Evolutionary conservation across 257 asterid species (phyloP), one percentile per base, ranked within the genome.

Genomic region (Penstemon newberryi): DNA sequence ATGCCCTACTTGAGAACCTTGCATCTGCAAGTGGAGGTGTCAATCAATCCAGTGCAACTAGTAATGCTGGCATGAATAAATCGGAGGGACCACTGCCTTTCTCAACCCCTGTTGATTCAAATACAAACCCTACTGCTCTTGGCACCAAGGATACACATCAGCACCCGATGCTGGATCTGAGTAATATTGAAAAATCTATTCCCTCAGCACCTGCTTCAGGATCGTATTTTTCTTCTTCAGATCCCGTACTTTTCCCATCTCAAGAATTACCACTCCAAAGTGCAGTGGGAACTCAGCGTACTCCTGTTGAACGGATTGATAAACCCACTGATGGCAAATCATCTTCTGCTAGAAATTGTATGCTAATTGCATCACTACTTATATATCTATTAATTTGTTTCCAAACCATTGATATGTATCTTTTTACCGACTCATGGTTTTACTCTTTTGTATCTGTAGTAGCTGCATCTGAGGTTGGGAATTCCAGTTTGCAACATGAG

Each of bases 391-490:
- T 50, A 51, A 46, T 56, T 53, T 44, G 62, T 19, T 42, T 68
- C 59, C 13, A 46, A 55, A 36, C 38, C 52, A 44, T 55, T 69
- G 53, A 61, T 49, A 46, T 67, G 51, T 64, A 60, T 67, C 58
- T 70, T 40, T 12, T 39, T 61, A 13, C 59, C 47, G 53, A 15
- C 77, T 78, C 53, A 70, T 55, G 43, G n/a, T 8, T 69, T 57
- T 51, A 59, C 72, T 60, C 56, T 44, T 75, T 77, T 68, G 70
- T 63, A 60, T 56, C 37, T 81, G 70, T 42, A 66, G 15, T 73
- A 76, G 89, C 80, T 75, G 56, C 73, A 74, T 61, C 85, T 40
- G 84, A 86, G 67, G 75, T 62, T 78, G 86, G 77, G 68, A 56
- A 74, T 73, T 38, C 81, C 56, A 77, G 61, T 46, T 42, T 56